phyloP scores from a whole-genome alignment of 306 rosid genomes.

The Alnus glutinosa region DNA sequence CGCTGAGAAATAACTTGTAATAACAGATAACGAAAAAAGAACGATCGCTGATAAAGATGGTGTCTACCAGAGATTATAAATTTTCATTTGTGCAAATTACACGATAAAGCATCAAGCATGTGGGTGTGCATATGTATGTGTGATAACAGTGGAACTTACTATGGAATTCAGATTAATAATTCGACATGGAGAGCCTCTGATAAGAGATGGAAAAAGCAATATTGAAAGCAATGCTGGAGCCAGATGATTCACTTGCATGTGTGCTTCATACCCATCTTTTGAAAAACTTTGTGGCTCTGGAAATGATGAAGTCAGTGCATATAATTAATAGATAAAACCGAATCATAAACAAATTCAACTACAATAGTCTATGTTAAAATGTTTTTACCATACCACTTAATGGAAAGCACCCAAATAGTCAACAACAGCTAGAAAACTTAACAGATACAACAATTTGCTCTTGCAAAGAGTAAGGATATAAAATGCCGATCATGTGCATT shows the following conservation, averaged over 20 bases:
- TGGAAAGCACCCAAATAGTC: neutral
- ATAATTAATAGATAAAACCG: conserved; percentile 8
- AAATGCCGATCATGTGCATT: neutral
- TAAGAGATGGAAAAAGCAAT: conserved; percentile 94
- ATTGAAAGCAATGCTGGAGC: conserved; percentile 92
- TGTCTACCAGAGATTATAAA: neutral
- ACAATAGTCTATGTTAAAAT: neutral
- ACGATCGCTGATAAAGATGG: neutral
- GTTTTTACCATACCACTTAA: neutral
- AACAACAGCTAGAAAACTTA: neutral
- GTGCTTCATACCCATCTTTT: conserved; percentile 90
- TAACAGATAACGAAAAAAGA: neutral
- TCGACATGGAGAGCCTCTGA: conserved; percentile 95
- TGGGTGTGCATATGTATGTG: neutral
- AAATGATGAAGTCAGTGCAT: conserved; percentile 27
- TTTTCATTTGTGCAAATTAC: no score
- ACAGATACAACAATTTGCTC: neutral
- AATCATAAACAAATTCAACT: neutral
- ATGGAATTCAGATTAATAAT: conserved; percentile 81
- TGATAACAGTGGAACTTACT: conserved; percentile 55
- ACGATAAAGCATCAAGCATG: no score
- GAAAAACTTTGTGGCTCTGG: conserved; percentile 89
- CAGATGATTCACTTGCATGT: conserved; percentile 97
- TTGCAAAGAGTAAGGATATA: neutral
- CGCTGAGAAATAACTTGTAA: neutral